Evolutionary conservation across 1,284 basidiomycete genomes (phyloP).

Genomic region (Gymnopus androsaceus): DNA sequence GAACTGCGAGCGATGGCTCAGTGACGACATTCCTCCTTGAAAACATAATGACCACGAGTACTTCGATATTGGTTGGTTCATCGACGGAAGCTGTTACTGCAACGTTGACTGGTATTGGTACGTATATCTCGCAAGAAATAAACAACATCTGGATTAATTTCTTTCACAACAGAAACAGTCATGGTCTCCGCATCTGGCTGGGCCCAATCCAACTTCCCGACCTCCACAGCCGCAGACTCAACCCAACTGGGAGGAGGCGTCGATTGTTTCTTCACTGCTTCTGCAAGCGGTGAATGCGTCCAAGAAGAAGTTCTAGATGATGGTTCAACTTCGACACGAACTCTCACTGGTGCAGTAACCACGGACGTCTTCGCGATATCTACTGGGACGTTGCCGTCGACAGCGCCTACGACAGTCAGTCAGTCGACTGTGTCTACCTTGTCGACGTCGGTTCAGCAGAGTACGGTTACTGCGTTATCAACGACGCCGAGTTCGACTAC

Average conservation of each 20-base stretch:
- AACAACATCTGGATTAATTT: too few relatives aligned
- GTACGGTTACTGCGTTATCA: background rate
- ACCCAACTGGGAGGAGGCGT: conserved; percentile 1
- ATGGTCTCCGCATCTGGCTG: conserved; percentile 9
- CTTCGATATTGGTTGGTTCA: background rate
- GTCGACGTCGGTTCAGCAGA: background rate
- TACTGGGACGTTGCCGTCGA: conserved; percentile 2
- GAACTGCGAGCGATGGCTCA: background rate
- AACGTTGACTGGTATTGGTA: background rate
- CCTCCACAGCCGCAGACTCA: background rate
- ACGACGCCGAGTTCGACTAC: background rate
- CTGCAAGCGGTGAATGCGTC: conserved; percentile 2
- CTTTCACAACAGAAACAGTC: background rate
- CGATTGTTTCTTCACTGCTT: background rate
- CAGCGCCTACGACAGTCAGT: background rate
- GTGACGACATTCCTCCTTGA: background rate
- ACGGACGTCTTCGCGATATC: conserved; percentile 1
- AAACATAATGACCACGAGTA: background rate
- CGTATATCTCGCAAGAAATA: background rate
- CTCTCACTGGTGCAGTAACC: background rate
- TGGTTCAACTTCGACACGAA: conserved; percentile 1
- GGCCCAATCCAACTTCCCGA: conserved; percentile 7
- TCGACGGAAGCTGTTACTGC: background rate
- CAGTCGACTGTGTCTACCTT: background rate
- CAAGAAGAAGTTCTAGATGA: conserved; percentile 7